Base-by-base conservation (phyloP, 1,284 basidiomycete genomes). In the Boletus mariae region DNA sequence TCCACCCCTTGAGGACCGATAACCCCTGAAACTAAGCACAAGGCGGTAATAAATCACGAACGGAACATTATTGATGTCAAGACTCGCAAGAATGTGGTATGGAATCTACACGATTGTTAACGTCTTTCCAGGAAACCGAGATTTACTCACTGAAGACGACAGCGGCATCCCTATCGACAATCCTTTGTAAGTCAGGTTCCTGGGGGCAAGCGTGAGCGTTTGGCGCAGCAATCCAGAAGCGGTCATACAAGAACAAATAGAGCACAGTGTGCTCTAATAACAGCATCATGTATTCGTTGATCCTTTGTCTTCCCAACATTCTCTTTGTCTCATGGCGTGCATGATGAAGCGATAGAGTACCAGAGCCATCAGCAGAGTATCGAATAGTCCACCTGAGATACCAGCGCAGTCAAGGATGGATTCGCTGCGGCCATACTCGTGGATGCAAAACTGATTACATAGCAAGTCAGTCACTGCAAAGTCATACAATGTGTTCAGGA, bases 161-260 rank as follows among this genome's bases (percentile, higher is more conserved):
- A 20, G 1, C n/a, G 34, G 2, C 3, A 20, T 3, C 1, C 42
- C 57, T 7, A 35, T 13, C 5, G 17, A 12, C 5, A 59, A 29
- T n/a, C 7, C 43, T 13, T 28, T 47, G 25, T 38, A 13, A 6
- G 8, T 9, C 9, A 60, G 25, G 34, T 51, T 54, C 28, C 58
- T 57, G 35, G 1, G 5, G 7, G 29, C 48, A 12, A 6, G 17
- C 4, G 29, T 48, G 25, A 58, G 43, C 10, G 9, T 17, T 43
- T 1, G 10, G 10, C 4, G 5, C 26, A 5, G 9, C 7, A 17
- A 31, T 20, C 7, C 7, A 26, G 10, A 11, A 3, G 31, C 56
- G 2, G 25, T 20, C 51, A n/a, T 20, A 60, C 58, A 60, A 35
- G 38, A 59, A 4, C 26, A 59, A 60, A 26, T 56, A 59, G 25